A percentile compares a stretch with the other conserved stretches of the same genome.
Evolutionary conservation across 1,284 basidiomycete species (phyloP).

Genomic region (Austroboletus niveus): DNA sequence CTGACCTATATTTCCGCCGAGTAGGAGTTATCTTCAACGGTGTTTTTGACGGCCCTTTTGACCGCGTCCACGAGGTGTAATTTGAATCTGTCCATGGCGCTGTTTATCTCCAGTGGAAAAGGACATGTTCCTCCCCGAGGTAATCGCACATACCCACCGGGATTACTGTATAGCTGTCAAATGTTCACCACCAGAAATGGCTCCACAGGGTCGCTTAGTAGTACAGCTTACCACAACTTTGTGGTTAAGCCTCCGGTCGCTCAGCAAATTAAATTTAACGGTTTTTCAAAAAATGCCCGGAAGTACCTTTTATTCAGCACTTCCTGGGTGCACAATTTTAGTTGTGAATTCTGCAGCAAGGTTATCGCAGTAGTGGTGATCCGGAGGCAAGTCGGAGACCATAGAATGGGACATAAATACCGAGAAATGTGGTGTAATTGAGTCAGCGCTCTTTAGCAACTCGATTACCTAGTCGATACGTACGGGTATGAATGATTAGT

Average conservation of each 20-base stretch:
- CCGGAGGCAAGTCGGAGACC: conserved; percentile 1
- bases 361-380: conserved; percentile 7
- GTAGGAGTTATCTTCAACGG: conserved; percentile 7
- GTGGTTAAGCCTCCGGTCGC: neutral
- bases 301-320: neutral
- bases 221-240: conserved; percentile 14
- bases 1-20: conserved; percentile 7
- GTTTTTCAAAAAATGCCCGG: neutral
- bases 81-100: conserved; percentile 19
- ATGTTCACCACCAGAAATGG: conserved; percentile 4
- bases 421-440: neutral
- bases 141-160: neutral
- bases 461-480: conserved; percentile 8
- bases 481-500: conserved; percentile 1
- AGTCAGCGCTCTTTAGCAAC: conserved; percentile 4
- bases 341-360: conserved; percentile 17
- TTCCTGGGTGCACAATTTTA: conserved; percentile 21
- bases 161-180: conserved; percentile 1
- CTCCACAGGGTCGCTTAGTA: conserved; percentile 6
- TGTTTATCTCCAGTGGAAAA: conserved; percentile 21
- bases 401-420: conserved; percentile 10
- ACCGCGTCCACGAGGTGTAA: conserved; percentile 14
- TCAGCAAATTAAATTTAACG: neutral
- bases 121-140: conserved; percentile 1
- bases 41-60: conserved; percentile 11